A percentile compares a stretch with the other conserved stretches of the same genome.
These are phyloP conservation scores for Millerozyma miso DNA, from an alignment of 805 yeast species.

Conservation along the genomic window DNA sequence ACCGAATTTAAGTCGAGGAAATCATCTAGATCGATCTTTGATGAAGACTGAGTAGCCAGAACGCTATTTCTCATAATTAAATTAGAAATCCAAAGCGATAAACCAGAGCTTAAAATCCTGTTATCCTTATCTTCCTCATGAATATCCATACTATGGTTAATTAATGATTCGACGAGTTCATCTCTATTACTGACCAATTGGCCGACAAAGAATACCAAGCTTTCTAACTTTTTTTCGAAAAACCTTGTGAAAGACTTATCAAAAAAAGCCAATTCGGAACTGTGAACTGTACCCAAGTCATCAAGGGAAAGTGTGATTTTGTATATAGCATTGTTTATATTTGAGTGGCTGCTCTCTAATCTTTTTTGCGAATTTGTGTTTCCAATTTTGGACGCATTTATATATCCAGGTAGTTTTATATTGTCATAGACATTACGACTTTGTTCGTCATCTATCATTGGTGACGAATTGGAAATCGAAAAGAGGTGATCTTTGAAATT, in stretches of 20 bases:
- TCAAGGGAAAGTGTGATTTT: neutral
- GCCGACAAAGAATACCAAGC: neutral
- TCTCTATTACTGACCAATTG: neutral
- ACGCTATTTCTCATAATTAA: neutral
- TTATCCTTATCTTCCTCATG: neutral
- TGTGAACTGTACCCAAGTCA: neutral
- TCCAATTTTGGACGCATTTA: conserved; percentile 13
- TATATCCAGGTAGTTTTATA: conserved; percentile 34
- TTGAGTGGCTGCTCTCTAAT: neutral
- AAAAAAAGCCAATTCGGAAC: neutral
- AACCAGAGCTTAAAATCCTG: neutral
- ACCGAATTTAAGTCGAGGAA: neutral
- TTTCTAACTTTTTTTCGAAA: neutral
- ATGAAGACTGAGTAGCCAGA: neutral
- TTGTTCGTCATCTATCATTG: conserved; percentile 1
- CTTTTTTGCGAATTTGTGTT: neutral
- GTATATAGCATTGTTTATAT: neutral
- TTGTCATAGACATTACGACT: conserved; percentile 25
- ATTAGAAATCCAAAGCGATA: neutral
- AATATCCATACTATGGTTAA: conserved; percentile 3
- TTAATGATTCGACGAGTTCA: neutral
- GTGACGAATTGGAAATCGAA: neutral
- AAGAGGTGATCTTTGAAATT: neutral
- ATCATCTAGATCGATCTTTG: neutral
- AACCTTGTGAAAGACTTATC: neutral